Conservation (phyloP, 192 early-diverging fungal species). For the Haplosporangium gracile region DNA sequence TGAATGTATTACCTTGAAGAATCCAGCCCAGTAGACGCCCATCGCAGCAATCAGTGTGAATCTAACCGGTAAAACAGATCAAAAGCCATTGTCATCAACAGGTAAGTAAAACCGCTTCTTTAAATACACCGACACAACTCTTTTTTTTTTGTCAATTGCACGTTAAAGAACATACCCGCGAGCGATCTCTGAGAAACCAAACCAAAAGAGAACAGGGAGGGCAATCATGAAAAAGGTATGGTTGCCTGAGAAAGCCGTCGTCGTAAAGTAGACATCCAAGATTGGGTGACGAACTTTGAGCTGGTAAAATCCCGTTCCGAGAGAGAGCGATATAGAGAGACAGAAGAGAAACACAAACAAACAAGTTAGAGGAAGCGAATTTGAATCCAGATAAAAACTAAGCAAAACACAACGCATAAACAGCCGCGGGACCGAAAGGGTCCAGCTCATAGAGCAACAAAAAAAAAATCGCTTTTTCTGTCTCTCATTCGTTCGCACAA, state of each 20-base stretch:
- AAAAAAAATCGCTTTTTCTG: not conserved
- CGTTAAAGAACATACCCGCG: conserved; percentile 55
- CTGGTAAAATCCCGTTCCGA: conserved; percentile 27
- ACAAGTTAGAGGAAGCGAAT: not conserved
- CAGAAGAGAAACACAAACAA: not conserved
- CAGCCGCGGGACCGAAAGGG: not conserved
- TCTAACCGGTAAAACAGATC: conserved; percentile 7
- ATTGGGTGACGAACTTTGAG: conserved; percentile 59
- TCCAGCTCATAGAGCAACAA: not conserved
- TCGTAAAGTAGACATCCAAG: conserved; percentile 76
- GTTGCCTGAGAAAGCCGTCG: conserved; percentile 84
- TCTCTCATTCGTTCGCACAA: not conserved
- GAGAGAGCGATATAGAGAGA: not conserved
- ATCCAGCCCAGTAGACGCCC: conserved; percentile 72
- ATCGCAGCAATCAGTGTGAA: conserved; percentile 61
- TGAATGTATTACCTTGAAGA: conserved; percentile 63
- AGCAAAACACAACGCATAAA: conserved; percentile 9
- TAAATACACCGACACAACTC: not conserved
- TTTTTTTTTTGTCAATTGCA: not conserved
- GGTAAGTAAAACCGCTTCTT: not conserved
- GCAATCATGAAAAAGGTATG: conserved; percentile 90
- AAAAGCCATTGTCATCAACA: not conserved
- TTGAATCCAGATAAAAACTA: not conserved
- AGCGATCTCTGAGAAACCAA: conserved; percentile 76
- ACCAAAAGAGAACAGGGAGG: conserved; percentile 86